These are phyloP conservation scores for Suillus discolor DNA, from an alignment of 768 basidiomycete genomes.

Conservation along the genomic window DNA sequence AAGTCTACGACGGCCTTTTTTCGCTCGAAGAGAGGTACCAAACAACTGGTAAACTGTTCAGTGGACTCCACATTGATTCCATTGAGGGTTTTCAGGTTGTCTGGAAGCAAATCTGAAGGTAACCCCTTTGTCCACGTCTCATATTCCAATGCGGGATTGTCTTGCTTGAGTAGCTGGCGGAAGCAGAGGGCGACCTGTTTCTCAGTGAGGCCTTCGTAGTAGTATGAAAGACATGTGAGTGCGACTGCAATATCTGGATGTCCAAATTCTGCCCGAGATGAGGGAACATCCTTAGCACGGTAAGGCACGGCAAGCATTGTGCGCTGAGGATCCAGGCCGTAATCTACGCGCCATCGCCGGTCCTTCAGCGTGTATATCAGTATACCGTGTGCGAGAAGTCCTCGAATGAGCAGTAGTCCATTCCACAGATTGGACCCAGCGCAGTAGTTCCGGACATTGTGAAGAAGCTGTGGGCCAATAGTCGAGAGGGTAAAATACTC, in stretches of 20 bases:
- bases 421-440: slow-evolving; percentile 32
- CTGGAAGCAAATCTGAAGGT: slow-evolving; percentile 26
- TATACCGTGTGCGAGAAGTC: slow-evolving; percentile 45
- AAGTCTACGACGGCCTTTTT: slow-evolving; percentile 48
- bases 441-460: slow-evolving; percentile 16
- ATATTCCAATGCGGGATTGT: slow-evolving; percentile 46
- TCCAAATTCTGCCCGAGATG: slow-evolving; percentile 49
- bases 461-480: slow-evolving; percentile 7
- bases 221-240: slow-evolving; percentile 51
- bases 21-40: slow-evolving; percentile 38
- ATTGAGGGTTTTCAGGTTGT: slow-evolving; percentile 30
- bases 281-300: slow-evolving; percentile 53
- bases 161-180: slow-evolving; percentile 38
- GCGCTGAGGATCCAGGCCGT: slow-evolving; percentile 45
- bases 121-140: slow-evolving; percentile 37
- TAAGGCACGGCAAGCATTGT: slow-evolving; percentile 55
- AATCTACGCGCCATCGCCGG: slow-evolving; percentile 54
- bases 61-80: slow-evolving; percentile 47
- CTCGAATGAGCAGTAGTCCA: slow-evolving; percentile 45
- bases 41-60: slow-evolving; percentile 25
- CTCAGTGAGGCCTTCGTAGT: slow-evolving; percentile 46
- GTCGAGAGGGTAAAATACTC: slow-evolving; percentile 25
- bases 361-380: slow-evolving; percentile 39
- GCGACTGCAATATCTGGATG: slow-evolving; percentile 52
- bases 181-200: slow-evolving; percentile 42